Conservation (phyloP, 2,329 filamentous ascomycete species). For the Colletotrichum abscissum region DNA sequence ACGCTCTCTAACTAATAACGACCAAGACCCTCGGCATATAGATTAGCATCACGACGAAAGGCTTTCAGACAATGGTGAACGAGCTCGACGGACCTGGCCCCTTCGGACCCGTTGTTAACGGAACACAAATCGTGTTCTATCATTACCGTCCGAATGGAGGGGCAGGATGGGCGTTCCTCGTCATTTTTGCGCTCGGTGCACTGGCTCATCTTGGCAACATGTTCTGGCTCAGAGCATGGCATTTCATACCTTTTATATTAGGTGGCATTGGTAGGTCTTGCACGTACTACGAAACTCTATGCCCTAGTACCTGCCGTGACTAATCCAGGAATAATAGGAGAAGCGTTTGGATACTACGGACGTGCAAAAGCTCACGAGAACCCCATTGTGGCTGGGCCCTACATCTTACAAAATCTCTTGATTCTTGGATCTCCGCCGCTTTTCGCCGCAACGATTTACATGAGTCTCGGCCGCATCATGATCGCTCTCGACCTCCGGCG, state of each 20-base stretch:
- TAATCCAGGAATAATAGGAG: background rate
- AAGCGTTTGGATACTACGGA: constrained; percentile 34
- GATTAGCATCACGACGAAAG: no score
- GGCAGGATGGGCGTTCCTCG: constrained; percentile 27
- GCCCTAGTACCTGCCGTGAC: no score
- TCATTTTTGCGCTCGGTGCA: constrained; percentile 15
- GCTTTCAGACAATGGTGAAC: constrained; percentile 11
- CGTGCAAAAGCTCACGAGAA: constrained; percentile 11
- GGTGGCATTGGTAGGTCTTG: constrained; percentile 11
- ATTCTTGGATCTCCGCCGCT: constrained; percentile 52
- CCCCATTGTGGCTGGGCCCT: constrained; percentile 38
- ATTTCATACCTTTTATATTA: constrained; percentile 13
- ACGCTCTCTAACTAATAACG: background rate
- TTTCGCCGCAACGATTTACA: constrained; percentile 55
- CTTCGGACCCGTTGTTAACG: constrained; percentile 31
- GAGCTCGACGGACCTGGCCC: background rate
- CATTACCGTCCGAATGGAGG: constrained; percentile 12
- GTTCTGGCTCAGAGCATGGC: constrained; percentile 17
- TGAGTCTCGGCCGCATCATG: constrained; percentile 50
- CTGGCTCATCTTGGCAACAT: constrained; percentile 3
- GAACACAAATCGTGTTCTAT: constrained; percentile 28
- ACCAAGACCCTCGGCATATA: background rate
- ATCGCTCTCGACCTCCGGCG: constrained; percentile 47
- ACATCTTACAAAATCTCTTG: constrained; percentile 50
- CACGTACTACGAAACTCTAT: no score